These are phyloP conservation scores for Gymnopilus junonius DNA, from an alignment of 768 basidiomycete species.

Conservation along the genomic window DNA sequence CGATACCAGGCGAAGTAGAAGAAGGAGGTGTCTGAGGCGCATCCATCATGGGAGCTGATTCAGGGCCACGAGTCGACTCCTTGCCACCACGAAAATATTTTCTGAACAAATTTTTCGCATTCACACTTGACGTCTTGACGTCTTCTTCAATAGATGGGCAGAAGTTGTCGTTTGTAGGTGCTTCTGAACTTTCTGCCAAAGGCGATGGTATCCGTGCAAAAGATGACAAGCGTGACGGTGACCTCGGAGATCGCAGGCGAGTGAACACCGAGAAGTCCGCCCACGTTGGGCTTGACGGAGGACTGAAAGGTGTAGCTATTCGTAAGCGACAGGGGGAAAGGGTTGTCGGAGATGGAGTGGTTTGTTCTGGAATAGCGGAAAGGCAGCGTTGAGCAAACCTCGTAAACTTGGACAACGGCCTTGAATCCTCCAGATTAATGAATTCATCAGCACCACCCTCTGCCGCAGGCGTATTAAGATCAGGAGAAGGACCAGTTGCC, in stretches of 20 bases:
- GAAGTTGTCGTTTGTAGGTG: neutral
- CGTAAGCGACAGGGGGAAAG: neutral
- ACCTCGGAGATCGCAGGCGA: slow-evolving; percentile 4
- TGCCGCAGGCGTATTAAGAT: neutral
- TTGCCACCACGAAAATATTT: neutral
- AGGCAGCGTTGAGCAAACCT: slow-evolving; percentile 17
- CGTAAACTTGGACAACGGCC: slow-evolving; percentile 8
- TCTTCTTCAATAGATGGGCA: neutral
- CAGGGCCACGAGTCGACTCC: neutral
- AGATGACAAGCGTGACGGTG: neutral
- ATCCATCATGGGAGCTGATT: neutral
- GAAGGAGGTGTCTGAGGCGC: neutral
- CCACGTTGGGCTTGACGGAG: neutral
- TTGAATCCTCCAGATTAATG: neutral
- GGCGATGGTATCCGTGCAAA: neutral
- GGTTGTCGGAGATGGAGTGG: slow-evolving; percentile 12
- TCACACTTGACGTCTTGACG: neutral
- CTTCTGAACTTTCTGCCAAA: neutral
- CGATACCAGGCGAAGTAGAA: slow-evolving; percentile 11
- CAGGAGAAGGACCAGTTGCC: neutral
- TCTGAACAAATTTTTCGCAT: neutral
- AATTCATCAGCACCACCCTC: neutral
- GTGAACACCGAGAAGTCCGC: neutral
- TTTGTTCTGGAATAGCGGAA: slow-evolving; percentile 17
- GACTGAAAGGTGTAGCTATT: neutral